Evolutionary conservation across 371 early-diverging fungal species (phyloP), one percentile per base, ranked within the genome.

Genomic region (Rhizomucor pusillus): DNA sequence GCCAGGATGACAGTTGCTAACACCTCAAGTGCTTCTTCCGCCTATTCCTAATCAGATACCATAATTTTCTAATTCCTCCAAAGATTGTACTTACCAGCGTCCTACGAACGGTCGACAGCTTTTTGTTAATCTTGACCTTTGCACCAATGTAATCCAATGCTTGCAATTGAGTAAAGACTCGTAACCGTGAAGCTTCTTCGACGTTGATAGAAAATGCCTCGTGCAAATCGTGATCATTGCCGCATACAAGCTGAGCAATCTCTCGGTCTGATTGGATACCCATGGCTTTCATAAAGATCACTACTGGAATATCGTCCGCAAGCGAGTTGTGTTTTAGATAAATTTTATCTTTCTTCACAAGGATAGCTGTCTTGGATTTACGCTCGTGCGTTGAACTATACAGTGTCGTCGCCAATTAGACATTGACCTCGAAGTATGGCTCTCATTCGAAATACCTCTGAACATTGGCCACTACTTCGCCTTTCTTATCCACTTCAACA

Each of bases 191-290:
- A 14, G 84, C 77, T 64, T 98, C 96, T 75, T 99, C 99, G 25
- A 99, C 66, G 29, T 94, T 91, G 40, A 93, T 91, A 23, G 90
- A 79, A 56, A 99, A 90, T 48, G 89, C 71, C 20, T 95, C 90
- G 36, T 96, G 76, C 52, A 90, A 82, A 41, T 88, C 86, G 12
- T 79, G 83, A 54, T 98, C 93, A 54, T 83, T 79, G 45, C 95
- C 95, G 57, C 94, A 93, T 13, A 99, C 88, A 14, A 99, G 77
- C 62, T 95, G 92, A 6, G 92, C 91, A 60, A 99, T 97, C 69
- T 98, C 99, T 61, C 92, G 86, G 69, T 99, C 99, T 11, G 94
- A 86, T 47, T 88, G 88, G 56, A 99, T 81, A 25, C 99, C 99
- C 88, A 98, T 85, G 49, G 80, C 80, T 75, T 90, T 90, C 76